Evolutionary conservation across 345 rosid genomes (phyloP).

Genomic region (Eucalyptus pauciflora): DNA sequence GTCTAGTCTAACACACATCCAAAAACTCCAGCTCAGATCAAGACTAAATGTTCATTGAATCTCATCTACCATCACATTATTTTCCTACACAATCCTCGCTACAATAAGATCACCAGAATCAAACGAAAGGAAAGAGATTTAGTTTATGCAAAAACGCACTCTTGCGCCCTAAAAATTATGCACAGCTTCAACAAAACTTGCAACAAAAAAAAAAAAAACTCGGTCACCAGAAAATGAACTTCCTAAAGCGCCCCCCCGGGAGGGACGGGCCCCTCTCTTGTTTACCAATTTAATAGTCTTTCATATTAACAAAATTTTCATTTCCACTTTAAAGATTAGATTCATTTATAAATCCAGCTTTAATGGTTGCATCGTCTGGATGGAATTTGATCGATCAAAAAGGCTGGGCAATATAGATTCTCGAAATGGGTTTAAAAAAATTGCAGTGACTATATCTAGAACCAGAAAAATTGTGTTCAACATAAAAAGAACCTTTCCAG

Average conservation of each 20-base stretch:
- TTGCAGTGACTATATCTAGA: neutral
- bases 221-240: neutral
- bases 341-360: neutral
- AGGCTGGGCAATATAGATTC: neutral
- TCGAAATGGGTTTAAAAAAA: neutral
- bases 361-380: neutral
- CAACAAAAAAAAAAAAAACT: neutral
- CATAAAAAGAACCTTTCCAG: conserved; percentile 60
- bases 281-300: neutral
- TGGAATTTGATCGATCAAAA: neutral
- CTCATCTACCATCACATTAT: neutral
- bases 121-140: neutral
- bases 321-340: neutral
- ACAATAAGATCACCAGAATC: neutral
- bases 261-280: neutral
- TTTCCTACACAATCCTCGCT: neutral
- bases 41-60: neutral
- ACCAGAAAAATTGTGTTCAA: neutral
- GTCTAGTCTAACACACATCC: neutral
- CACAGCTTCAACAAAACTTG: neutral
- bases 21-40: neutral
- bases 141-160: neutral
- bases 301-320: neutral
- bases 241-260: neutral
- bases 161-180: neutral